These are phyloP conservation scores for Gigaspora rosea DNA, from an alignment of 192 early-diverging fungal species.

Conservation along the genomic window DNA sequence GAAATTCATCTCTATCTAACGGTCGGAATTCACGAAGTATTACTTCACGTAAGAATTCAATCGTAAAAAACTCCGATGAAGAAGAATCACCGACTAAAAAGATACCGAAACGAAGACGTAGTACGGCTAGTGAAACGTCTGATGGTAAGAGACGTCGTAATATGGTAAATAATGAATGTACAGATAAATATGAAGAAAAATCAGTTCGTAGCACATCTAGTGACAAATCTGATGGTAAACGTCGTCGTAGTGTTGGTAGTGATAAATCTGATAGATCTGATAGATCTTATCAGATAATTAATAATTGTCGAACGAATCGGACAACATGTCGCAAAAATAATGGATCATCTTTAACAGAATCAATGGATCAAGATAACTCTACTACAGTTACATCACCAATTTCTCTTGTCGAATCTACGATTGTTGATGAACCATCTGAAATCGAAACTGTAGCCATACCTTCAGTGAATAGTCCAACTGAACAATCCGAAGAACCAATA, in stretches of 20 bases:
- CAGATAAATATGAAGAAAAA: background rate
- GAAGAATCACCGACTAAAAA: background rate
- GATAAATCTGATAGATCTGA: slow-evolving; percentile 16
- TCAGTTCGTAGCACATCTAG: background rate
- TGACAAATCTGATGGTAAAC: background rate
- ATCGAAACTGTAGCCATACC: background rate
- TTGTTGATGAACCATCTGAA: background rate
- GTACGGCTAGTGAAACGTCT: background rate
- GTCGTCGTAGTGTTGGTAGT: background rate
- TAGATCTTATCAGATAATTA: background rate
- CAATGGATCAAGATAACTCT: background rate
- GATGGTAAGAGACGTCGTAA: background rate
- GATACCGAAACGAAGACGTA: background rate
- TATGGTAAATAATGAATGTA: background rate
- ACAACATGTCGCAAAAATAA: background rate
- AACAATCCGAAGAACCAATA: slow-evolving; percentile 12
- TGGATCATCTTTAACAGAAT: background rate
- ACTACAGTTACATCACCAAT: background rate
- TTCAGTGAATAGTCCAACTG: background rate
- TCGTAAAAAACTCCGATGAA: background rate
- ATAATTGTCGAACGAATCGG: background rate
- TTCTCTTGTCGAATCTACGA: background rate
- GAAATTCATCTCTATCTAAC: background rate
- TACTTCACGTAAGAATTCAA: background rate
- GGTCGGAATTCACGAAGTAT: background rate